Evolutionary conservation across 305 asterid species (phyloP).

Genomic region (Fraxinus baroniana): DNA sequence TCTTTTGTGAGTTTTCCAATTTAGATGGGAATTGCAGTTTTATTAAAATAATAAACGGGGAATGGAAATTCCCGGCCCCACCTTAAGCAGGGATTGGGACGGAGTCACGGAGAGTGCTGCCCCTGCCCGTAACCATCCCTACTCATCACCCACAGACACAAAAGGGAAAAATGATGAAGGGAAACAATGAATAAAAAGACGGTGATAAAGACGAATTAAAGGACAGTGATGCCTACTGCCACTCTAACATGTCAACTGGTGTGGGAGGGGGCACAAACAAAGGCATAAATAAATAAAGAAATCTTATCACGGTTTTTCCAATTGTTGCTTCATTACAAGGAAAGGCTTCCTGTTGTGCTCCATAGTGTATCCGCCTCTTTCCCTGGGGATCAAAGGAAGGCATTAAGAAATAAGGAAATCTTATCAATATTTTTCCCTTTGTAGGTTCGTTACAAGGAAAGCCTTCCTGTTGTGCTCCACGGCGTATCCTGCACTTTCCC

Average conservation of each 20-base stretch:
- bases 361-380: conserved; percentile 80
- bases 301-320: conserved; percentile 7
- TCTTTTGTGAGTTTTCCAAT: not conserved
- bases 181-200: not conserved
- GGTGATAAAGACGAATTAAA: not conserved
- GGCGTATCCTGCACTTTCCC: conserved; percentile 87
- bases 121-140: not conserved
- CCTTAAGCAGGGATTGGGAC: not conserved
- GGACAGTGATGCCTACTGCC: not conserved
- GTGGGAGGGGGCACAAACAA: not conserved
- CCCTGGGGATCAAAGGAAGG: conserved; percentile 31
- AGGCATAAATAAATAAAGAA: not conserved
- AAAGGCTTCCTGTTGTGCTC: conserved; percentile 93
- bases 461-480: conserved; percentile 94
- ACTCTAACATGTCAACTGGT: not conserved
- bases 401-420: not conserved
- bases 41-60: not conserved
- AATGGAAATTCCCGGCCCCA: not conserved
- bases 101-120: not conserved
- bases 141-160: not conserved
- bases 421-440: conserved; percentile 5
- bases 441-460: conserved; percentile 92
- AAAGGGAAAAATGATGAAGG: not conserved
- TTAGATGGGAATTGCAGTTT: not conserved
- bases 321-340: conserved; percentile 67